A percentile compares a stretch with the other conserved stretches of the same genome.
These are phyloP conservation scores for Eleusine coracana DNA, from an alignment of 176 grass and related monocot genomes.

Conservation along the genomic window DNA sequence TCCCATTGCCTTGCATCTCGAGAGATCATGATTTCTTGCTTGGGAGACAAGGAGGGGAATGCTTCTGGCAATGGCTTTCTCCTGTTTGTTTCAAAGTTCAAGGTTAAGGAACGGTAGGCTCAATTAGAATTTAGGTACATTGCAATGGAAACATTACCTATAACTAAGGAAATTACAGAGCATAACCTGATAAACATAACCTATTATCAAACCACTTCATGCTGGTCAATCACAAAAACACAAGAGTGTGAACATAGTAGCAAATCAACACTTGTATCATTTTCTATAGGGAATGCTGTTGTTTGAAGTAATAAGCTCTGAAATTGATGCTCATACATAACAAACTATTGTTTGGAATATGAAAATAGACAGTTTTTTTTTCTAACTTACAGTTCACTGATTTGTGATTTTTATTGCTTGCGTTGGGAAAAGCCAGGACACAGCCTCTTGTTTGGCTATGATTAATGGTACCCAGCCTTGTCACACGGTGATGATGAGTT, in stretches of 20 bases:
- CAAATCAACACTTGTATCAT: not conserved
- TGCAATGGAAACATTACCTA: not conserved
- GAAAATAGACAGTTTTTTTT: not conserved
- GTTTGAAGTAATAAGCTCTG: not conserved
- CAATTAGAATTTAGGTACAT: not conserved
- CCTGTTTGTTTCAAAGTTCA: constrained; percentile 90
- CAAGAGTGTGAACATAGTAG: not conserved
- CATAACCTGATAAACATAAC: not conserved
- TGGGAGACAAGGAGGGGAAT: constrained; percentile 89
- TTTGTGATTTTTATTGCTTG: not conserved
- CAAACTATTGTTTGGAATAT: not conserved
- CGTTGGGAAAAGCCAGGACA: constrained; percentile 94
- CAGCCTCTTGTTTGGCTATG: constrained; percentile 82
- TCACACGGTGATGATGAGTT: constrained; percentile 95
- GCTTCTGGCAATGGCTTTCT: constrained; percentile 84
- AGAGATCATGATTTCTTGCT: constrained; percentile 89
- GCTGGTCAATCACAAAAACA: not conserved
- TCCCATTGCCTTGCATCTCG: constrained; percentile 93
- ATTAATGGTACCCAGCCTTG: constrained; percentile 95
- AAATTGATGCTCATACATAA: not conserved
- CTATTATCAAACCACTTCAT: not conserved
- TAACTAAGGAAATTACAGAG: not conserved
- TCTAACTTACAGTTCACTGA: not conserved
- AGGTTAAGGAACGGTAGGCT: constrained; percentile 87
- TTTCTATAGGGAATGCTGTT: not conserved